Conservation (phyloP, 2,329 filamentous ascomycete species). For the Alternaria panax region DNA sequence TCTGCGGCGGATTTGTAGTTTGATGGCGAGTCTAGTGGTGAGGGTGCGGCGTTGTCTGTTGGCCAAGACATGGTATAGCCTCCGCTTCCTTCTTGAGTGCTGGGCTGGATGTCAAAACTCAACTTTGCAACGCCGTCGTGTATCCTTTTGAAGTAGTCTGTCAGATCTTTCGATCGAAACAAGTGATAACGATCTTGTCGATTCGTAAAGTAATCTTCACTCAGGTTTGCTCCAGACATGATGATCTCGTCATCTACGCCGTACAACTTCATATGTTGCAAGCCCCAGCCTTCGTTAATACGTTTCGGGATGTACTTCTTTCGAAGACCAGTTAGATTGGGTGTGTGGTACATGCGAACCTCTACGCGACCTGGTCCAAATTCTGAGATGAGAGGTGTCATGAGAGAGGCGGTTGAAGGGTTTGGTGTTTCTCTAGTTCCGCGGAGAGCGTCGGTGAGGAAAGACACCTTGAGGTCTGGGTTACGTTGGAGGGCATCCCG, state of each 20-base stretch:
- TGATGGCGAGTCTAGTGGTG: conserved; percentile 73
- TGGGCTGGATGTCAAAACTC: conserved; percentile 79
- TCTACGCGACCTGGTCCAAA: conserved; percentile 87
- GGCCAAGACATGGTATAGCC: conserved; percentile 76
- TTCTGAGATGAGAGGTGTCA: conserved; percentile 82
- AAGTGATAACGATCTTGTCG: conserved; percentile 94
- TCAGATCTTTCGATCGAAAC: conserved; percentile 79
- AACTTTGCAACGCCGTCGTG: conserved; percentile 80
- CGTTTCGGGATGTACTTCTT: conserved; percentile 85
- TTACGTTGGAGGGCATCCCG: conserved; percentile 77
- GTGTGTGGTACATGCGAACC: conserved; percentile 97
- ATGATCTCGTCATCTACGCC: conserved; percentile 95
- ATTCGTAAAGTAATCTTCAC: conserved; percentile 94
- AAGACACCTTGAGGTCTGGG: conserved; percentile 79
- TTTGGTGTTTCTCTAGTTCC: conserved; percentile 90
- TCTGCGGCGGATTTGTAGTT: conserved; percentile 75
- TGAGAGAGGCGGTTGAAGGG: conserved; percentile 84
- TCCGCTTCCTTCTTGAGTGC: conserved; percentile 54
- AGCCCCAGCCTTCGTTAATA: conserved; percentile 97
- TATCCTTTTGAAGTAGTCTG: conserved; percentile 81
- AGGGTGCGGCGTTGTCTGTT: conserved; percentile 73
- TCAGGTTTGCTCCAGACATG: conserved; percentile 87
- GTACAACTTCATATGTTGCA: conserved; percentile 99
- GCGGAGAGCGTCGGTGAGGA: conserved; percentile 88
- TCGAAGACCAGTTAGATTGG: conserved; percentile 85